Evolutionary conservation across 257 asterid genomes (phyloP), one percentile per base, ranked within the genome.

Genomic region (Handroanthus guayacan): DNA sequence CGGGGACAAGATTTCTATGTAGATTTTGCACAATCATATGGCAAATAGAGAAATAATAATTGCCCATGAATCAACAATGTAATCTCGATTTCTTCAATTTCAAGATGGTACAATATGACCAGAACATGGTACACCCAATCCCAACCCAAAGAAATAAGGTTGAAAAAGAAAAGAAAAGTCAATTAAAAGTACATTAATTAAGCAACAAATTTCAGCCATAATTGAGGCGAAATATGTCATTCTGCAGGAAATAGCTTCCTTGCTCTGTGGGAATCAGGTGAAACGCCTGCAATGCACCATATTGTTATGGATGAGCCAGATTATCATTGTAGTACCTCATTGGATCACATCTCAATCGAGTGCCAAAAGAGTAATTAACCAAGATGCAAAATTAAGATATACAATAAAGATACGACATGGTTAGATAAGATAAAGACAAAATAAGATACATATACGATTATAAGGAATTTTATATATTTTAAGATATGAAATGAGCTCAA

Each of bases 171-270:
- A 36, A 31, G 31, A 62, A 0, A 61, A 61, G 4, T 52, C 58
- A 20, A 10, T 18, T 58, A 1, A 31, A 61, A 10, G 14, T 31
- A 14, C 12, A 36, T 11, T 6, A 70, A 37, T 52, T 14, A 41
- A 17, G 18, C 34, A 61, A 41, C 52, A 52, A 7, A 17, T 6
- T 58, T 75, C 79, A 84, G 43, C 88, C 81, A 74, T 88, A 86
- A 58, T 86, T 88, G 12, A 88, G 82, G 4, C 93, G 91, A 69
- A 86, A 88, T 67, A 88, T 81, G 83, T 86, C 91, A 52, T 88
- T 88, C 73, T 80, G 89, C 84, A 89, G 86, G n/a, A 80, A 85
- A 62, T 81, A 87, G 44, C 82, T 76, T 68, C 90, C 90, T 75
- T 82, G 79, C 14, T 31, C 74, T 2, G 86, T 77, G 4, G 94